Conservation (phyloP, 2,329 filamentous ascomycete species). For the Colletotrichum eleusines region DNA sequence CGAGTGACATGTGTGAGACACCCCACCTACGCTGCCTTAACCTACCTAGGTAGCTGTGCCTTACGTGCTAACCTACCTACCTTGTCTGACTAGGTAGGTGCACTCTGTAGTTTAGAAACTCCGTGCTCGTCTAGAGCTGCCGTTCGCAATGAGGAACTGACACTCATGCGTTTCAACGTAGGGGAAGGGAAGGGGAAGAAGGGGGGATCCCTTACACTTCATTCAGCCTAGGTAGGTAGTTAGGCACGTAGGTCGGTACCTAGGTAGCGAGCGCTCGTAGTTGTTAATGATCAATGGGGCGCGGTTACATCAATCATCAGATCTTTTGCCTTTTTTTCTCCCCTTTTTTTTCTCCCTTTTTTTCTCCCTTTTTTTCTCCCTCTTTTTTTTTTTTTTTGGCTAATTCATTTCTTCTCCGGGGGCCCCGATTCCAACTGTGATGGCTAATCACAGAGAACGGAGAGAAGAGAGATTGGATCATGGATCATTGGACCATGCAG, state of each 20-base stretch:
- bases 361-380: no score
- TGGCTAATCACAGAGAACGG: slow-evolving; percentile 9
- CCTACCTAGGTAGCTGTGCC: no score
- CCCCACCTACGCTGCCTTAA: no score
- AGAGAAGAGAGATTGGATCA: slow-evolving; percentile 6
- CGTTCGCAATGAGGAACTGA: slow-evolving; percentile 6
- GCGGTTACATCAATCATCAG: neutral
- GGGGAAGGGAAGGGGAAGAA: no score
- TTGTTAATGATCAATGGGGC: neutral
- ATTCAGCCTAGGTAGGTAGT: no score
- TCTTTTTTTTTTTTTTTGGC: neutral
- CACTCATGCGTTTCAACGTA: slow-evolving; percentile 35
- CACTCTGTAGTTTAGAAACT: neutral
- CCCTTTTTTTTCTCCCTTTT: no score
- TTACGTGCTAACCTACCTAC: no score
- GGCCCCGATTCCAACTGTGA: neutral
- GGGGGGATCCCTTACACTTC: neutral
- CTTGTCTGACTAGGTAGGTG: no score
- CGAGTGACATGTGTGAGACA: no score
- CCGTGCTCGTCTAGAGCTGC: neutral
- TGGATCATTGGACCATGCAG: neutral
- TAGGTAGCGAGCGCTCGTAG: neutral
- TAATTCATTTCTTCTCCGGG: neutral
- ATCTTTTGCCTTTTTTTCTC: neutral
- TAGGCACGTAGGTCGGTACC: no score